A percentile compares a stretch with the other conserved stretches of the same genome.
phyloP scores from a whole-genome alignment of 768 basidiomycete species.

The Panellus pusillus region DNA sequence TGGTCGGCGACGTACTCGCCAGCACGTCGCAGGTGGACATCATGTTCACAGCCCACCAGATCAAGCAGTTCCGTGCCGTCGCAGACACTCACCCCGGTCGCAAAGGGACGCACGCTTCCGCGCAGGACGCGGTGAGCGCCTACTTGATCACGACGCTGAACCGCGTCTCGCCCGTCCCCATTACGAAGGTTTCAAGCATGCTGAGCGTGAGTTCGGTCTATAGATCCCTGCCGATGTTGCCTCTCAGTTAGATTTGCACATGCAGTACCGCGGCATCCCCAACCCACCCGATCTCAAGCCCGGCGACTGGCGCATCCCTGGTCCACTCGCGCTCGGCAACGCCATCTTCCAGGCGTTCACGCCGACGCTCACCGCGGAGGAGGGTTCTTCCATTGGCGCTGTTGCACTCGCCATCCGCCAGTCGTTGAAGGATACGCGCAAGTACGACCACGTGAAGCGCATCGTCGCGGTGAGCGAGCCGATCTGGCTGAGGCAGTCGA shows the following conservation, averaged over 20 bases:
- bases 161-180: neutral
- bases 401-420: neutral
- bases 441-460: neutral
- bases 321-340: neutral
- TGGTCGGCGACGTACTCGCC: neutral
- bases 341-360: neutral
- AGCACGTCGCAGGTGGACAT: neutral
- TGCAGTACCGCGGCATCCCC: neutral
- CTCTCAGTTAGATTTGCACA: neutral
- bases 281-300: neutral
- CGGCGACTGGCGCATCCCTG: neutral
- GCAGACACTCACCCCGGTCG: neutral
- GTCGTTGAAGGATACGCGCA: neutral
- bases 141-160: neutral
- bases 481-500: neutral
- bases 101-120: neutral
- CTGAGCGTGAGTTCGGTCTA: neutral
- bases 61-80: neutral
- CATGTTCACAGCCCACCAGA: neutral
- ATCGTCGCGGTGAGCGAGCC: neutral
- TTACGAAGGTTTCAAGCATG: neutral
- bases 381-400: neutral
- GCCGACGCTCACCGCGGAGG: neutral
- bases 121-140: neutral
- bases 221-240: neutral